Evolutionary conservation across 78 protist genomes (phyloP), one percentile per base, ranked within the genome.

Genomic region (Thecamonas trahens): DNA sequence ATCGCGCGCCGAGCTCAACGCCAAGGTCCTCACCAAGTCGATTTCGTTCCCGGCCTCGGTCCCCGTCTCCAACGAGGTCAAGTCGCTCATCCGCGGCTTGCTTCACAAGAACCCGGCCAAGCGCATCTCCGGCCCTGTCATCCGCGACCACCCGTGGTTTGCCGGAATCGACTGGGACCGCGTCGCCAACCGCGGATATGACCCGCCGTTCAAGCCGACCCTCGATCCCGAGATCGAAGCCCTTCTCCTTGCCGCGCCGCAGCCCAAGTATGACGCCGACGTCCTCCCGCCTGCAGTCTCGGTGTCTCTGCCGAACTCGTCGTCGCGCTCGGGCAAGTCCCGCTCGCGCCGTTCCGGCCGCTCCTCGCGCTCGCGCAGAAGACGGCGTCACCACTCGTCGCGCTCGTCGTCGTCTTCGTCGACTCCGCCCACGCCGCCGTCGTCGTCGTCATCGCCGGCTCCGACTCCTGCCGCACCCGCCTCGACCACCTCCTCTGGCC

Each of bases 1-100:
- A 40, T 55, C 80, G 59, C 44, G 35, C 20, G 34, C 45, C 35
- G 54, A 72, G 34, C 80, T 86, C 87, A 80, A 80, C 53, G 26
- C 47, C 35, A 2, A 3, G 32, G 52, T 75, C 40, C 53, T 75
- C 32, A 40, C 58, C 55, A 9, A 3, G n/a, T 52, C 73, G 34
- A 62, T 75, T 18, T 1, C 18, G 14, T 80, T 79, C 78, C 90
- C 90, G 28, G 26, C 40, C 31, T 42, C 47, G 22, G 47, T 42
- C 22, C 61, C 26, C 54, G 8, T 85, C 15, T 47, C 86, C 3
- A 28, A 37, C 11, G 42, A 22, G 8, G 74, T 61, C 26, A 32
- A 24, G 22, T 18, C 3, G 32, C 53, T 85, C 17, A n/a, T 79
- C 15, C 1, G 1, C 8, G 44, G 66, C 28, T 69, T 86, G 44